A percentile compares a stretch with the other conserved stretches of the same genome.
These are phyloP conservation scores for Gossypium turneri DNA, from an alignment of 345 rosid genomes.

Conservation along the genomic window DNA sequence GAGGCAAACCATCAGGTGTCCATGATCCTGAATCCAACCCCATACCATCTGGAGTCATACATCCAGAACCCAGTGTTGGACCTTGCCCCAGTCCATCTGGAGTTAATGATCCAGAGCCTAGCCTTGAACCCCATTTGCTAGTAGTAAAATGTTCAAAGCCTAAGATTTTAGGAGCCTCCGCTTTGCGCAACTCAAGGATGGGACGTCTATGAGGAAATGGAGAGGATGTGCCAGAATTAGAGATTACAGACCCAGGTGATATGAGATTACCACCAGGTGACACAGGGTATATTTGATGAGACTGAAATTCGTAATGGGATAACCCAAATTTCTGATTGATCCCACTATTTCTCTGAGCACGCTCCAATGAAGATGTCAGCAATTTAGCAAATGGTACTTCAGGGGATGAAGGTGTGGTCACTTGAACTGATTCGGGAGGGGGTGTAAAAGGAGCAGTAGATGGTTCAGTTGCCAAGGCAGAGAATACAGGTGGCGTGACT, in stretches of 20 bases:
- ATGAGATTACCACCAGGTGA: conserved; percentile 75
- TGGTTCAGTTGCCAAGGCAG: conserved; percentile 85
- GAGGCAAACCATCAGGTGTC: conserved; percentile 61
- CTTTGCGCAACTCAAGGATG: conserved; percentile 48
- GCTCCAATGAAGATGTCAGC: conserved; percentile 79
- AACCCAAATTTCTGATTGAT: conserved; percentile 51
- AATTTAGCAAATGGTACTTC: conserved; percentile 93
- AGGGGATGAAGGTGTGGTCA: conserved; percentile 86
- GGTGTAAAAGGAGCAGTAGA: conserved; percentile 91
- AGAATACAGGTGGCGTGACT: conserved; percentile 91
- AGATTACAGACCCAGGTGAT: conserved; percentile 75
- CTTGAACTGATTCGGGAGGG: conserved; percentile 74
- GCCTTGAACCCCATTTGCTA: conserved; percentile 77
- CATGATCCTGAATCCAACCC: conserved; percentile 62
- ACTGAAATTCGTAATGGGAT: conserved; percentile 64
- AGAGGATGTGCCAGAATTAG: conserved; percentile 81
- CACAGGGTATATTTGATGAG: conserved; percentile 58
- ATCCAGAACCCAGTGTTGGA: conserved; percentile 72
- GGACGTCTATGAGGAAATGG: conserved; percentile 71
- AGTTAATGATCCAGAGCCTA: conserved; percentile 78
- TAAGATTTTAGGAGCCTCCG: conserved; percentile 62
- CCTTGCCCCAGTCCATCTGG: conserved; percentile 68
- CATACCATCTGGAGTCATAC: conserved; percentile 66
- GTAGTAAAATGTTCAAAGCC: conserved; percentile 64
- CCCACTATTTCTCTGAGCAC: conserved; percentile 61